phyloP scores from a whole-genome alignment of 495 filamentous ascomycete genomes.

The Hyaloscypha bicolor region DNA sequence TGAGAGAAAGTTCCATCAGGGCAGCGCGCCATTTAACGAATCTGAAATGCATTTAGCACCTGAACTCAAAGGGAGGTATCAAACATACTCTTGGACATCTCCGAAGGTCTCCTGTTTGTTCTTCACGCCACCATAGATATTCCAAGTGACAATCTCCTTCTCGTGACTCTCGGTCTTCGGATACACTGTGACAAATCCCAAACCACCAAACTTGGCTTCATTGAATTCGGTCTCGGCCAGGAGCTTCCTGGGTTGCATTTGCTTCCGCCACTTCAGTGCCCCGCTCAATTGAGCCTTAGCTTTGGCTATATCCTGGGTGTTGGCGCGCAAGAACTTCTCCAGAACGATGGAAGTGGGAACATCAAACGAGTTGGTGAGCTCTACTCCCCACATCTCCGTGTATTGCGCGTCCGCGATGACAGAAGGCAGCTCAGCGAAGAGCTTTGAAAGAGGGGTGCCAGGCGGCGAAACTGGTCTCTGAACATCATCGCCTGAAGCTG shows the following conservation, averaged over 20 bases:
- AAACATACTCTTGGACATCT: constrained; percentile 69
- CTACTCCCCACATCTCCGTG: constrained; percentile 79
- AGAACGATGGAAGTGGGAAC: constrained; percentile 78
- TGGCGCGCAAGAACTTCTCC: constrained; percentile 91
- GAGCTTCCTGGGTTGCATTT: constrained; percentile 49
- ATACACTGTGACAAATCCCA: constrained; percentile 59
- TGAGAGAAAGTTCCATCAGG: constrained; percentile 80
- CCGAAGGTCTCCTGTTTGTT: constrained; percentile 72
- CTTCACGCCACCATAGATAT: constrained; percentile 83
- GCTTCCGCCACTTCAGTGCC: constrained; percentile 78
- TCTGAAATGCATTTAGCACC: constrained; percentile 42
- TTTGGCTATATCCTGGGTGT: constrained; percentile 69
- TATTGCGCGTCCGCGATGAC: constrained; percentile 54
- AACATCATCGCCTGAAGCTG: background rate
- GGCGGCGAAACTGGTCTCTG: background rate
- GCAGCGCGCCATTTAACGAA: constrained; percentile 86
- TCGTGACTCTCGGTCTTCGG: constrained; percentile 40
- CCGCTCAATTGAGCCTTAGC: constrained; percentile 75
- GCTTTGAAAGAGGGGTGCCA: constrained; percentile 26
- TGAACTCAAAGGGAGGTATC: background rate
- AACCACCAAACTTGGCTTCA: constrained; percentile 53
- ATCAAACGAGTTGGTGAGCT: constrained; percentile 53
- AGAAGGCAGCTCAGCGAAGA: constrained; percentile 28
- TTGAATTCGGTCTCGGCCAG: constrained; percentile 39
- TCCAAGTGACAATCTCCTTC: constrained; percentile 72